Evolutionary conservation across 2,329 filamentous ascomycete species (phyloP).

Genomic region (Periconia digitata): DNA sequence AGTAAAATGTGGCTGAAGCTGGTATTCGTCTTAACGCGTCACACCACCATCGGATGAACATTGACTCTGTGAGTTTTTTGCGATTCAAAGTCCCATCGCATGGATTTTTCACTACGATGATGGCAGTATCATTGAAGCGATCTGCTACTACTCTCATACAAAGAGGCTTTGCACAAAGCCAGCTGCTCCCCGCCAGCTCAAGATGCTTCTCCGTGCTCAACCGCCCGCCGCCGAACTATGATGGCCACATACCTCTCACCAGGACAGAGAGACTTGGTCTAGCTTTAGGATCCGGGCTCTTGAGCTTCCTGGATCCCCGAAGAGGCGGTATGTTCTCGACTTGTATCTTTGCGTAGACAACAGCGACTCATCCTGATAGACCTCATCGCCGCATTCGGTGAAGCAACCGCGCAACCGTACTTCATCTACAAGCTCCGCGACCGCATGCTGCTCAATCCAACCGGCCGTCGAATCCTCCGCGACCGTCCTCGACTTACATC

Average conservation of each 20-base stretch:
- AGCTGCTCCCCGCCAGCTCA: conserved; percentile 22
- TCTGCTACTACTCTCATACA: conserved; percentile 1
- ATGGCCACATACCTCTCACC: conserved; percentile 88
- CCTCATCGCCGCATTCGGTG: conserved; percentile 90
- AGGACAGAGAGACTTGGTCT: conserved; percentile 73
- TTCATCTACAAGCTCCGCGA: conserved; percentile 91
- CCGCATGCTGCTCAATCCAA: conserved; percentile 82
- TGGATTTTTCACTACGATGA: conserved; percentile 4
- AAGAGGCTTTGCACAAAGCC: conserved; percentile 4
- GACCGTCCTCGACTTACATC: conserved; percentile 88
- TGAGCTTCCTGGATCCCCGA: conserved; percentile 70
- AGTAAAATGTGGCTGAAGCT: conserved; percentile 20
- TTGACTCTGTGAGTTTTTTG: background rate
- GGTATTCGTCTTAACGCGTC: background rate
- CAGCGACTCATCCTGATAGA: conserved; percentile 54
- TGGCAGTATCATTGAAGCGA: conserved; percentile 16
- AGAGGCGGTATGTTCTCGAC: conserved; percentile 63
- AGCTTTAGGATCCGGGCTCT: conserved; percentile 61
- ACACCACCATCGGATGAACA: background rate
- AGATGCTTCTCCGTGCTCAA: conserved; percentile 78
- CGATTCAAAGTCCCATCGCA: background rate
- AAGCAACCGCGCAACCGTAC: conserved; percentile 91
- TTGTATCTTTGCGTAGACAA: background rate
- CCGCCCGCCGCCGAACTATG: conserved; percentile 83
- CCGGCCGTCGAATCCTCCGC: conserved; percentile 86